Base-by-base conservation (phyloP, 768 basidiomycete genomes). In the Pholiota microspora region DNA sequence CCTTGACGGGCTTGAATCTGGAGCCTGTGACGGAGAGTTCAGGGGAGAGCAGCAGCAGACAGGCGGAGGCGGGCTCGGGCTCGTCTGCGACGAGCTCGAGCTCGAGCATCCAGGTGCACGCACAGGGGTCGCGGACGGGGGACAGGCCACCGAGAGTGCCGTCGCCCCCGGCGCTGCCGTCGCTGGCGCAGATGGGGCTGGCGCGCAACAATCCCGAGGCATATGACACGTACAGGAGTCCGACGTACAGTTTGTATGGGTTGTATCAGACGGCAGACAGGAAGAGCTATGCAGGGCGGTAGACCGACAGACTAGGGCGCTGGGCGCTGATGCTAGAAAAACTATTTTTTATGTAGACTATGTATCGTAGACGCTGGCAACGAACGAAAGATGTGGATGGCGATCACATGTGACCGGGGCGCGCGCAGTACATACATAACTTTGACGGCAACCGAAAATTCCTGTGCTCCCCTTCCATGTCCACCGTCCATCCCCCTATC, bases 181-280 rank as follows among this genome's bases (percentile, higher is more conserved):
- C 88, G 23, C 67, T 92, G 49, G 74, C 87, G 7, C 90, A 91
- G 69, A 88, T 92, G 88, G 89, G 79, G 46, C 65, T 91, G 64
- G 78, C 81, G 42, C 85, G 87, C 56, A 68, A 72, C 2, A 81
- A 87, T 53, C 79, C 81, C 4, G 80, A 84, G 50, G 83, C 77
- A 3, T 88, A 80, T 67, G 79, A 74, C 5, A 81, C 81, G 45
- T 91, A 92, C 57, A 76, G 83, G 57, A 89, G 89, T 62, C 88
- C 90, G 15, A 92, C 90, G 4, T 92, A 92, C 60, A 92, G 89
- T 65, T 81, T 92, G 52, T 92, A 87, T 63, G 86, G 86, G 35
- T 60, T 90, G 59, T 91, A 91, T 63, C 85, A 82, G 49, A 75
- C 70, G 28, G 40, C 54, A 24, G 84, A 84, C 40, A 71, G 82